These are phyloP conservation scores for Schizosaccharomyces octosporus DNA, from an alignment of 805 yeast species.

Conservation along the genomic window DNA sequence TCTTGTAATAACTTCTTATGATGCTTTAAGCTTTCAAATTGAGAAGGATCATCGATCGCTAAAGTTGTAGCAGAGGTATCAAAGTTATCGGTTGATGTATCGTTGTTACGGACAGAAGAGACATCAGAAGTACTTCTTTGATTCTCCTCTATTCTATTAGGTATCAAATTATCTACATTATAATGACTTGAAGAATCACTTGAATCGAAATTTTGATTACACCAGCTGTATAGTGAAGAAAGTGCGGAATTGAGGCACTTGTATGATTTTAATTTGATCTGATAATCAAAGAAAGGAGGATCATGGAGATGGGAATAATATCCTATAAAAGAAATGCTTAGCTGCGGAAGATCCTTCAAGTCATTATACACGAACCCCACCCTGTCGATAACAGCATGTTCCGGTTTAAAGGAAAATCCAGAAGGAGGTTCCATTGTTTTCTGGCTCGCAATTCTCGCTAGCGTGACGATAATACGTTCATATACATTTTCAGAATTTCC, in stretches of 20 bases:
- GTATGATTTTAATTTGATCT: conserved; percentile 39
- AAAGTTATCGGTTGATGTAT: neutral
- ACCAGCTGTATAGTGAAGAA: neutral
- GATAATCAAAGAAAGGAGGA: neutral
- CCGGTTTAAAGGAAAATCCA: neutral
- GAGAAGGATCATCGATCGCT: conserved; percentile 39
- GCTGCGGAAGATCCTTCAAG: conserved; percentile 18
- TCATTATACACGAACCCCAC: conserved; percentile 15
- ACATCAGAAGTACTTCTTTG: neutral
- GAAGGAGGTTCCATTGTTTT: conserved; percentile 25
- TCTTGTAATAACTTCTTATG: conserved; percentile 61
- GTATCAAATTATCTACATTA: neutral
- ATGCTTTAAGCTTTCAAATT: conserved; percentile 64
- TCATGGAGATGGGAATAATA: conserved; percentile 55
- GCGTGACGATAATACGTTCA: conserved; percentile 55
- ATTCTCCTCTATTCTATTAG: neutral
- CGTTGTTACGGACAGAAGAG: neutral
- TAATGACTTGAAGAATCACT: neutral
- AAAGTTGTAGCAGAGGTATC: conserved; percentile 7
- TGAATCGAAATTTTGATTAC: neutral
- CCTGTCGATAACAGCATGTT: conserved; percentile 36
- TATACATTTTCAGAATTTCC: conserved; percentile 45
- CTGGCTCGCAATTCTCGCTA: conserved; percentile 23
- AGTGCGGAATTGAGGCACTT: conserved; percentile 18
- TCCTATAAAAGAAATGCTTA: conserved; percentile 65